These are phyloP conservation scores for Malbranchea cinnamomea DNA, from an alignment of 2,329 filamentous ascomycete genomes.

Conservation along the genomic window DNA sequence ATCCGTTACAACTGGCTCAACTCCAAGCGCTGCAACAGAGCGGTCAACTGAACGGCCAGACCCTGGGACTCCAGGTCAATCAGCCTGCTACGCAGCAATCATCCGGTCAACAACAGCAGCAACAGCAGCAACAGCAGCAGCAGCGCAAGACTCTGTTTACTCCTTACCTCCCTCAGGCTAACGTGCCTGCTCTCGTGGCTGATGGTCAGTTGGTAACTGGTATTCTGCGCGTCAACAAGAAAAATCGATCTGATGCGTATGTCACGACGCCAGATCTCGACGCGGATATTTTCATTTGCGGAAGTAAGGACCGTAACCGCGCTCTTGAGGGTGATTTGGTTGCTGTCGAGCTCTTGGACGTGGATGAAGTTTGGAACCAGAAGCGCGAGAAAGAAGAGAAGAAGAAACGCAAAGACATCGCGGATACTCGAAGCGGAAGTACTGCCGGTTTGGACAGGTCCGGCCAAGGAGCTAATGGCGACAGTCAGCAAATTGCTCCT, in stretches of 20 bases:
- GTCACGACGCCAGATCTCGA: constrained; percentile 90
- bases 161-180: constrained; percentile 90
- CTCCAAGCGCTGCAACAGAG: constrained; percentile 52
- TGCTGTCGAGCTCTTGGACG: constrained; percentile 87
- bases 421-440: constrained; percentile 68
- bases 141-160: constrained; percentile 98
- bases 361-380: constrained; percentile 96
- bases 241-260: constrained; percentile 97
- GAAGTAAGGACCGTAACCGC: constrained; percentile 96
- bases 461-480: constrained; percentile 44
- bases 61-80: constrained; percentile 50
- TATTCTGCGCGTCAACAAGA: constrained; percentile 97
- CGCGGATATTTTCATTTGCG: constrained; percentile 98
- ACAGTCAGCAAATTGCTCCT: constrained; percentile 43
- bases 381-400: constrained; percentile 99
- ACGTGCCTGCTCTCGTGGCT: constrained; percentile 72
- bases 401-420: constrained; percentile 99
- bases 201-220: constrained; percentile 92
- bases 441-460: constrained; percentile 53
- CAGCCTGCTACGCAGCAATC: constrained; percentile 56
- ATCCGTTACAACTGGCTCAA: constrained; percentile 68
- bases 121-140: constrained; percentile 68
- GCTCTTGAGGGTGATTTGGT: constrained; percentile 92
- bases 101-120: constrained; percentile 37
- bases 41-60: constrained; percentile 65